Evolutionary conservation across 1,284 basidiomycete species (phyloP).

Genomic region (Ganoderma lingzhi): DNA sequence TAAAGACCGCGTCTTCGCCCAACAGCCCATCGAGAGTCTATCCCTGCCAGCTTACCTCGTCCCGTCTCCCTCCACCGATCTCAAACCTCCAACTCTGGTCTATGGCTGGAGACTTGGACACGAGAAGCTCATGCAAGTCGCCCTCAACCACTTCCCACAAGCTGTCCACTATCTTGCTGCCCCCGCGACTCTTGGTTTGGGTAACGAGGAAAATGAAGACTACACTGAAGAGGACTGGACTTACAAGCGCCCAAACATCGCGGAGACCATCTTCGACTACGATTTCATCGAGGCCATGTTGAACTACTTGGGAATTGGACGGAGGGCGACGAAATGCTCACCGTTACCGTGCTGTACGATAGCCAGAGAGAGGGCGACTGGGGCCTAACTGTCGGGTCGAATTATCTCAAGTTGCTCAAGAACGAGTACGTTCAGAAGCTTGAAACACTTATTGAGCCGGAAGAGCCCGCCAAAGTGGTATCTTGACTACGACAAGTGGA

Average conservation of each 20-base stretch:
- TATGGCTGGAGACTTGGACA: conserved; percentile 10
- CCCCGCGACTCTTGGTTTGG: not conserved
- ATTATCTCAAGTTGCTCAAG: not conserved
- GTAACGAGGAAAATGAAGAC: not conserved
- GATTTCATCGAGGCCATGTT: not conserved
- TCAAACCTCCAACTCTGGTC: not conserved
- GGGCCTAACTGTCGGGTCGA: conserved; percentile 7
- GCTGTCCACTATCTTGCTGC: not conserved
- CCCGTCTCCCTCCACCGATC: not conserved
- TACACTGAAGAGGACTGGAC: not conserved
- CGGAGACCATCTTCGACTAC: not conserved
- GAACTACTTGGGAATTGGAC: not conserved
- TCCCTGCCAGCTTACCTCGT: not conserved
- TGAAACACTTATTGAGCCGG: not conserved
- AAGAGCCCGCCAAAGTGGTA: conserved; percentile 10
- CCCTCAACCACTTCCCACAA: conserved; percentile 1
- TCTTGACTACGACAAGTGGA: not conserved
- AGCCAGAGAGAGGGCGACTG: not conserved
- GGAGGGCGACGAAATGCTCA: not conserved
- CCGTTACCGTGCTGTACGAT: not conserved
- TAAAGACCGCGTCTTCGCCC: not conserved
- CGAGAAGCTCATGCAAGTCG: not conserved
- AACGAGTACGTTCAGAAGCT: not conserved
- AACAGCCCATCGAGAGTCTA: not conserved
- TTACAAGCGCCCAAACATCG: not conserved